Evolutionary conservation across 2,329 filamentous ascomycete genomes (phyloP).

Genomic region (Pseudogymnoascus sp.): DNA sequence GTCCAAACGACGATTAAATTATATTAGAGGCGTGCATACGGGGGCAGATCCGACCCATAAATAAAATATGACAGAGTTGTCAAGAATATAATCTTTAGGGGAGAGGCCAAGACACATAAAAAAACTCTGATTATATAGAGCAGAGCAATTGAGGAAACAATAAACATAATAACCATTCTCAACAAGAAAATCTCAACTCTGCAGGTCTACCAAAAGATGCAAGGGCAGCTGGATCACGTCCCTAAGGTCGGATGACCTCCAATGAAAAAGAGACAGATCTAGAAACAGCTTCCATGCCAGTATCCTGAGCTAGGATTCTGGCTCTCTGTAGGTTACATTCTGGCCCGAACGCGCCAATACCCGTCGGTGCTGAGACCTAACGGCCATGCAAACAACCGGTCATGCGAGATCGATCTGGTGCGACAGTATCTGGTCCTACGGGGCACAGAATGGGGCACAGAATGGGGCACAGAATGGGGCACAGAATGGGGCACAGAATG

Average conservation of each 20-base stretch:
- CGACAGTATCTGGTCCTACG: constrained; percentile 7
- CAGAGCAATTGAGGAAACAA: not conserved
- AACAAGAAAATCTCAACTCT: not conserved
- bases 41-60: not conserved
- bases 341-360: constrained; percentile 1
- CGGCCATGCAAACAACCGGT: constrained; percentile 7
- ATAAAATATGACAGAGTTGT: constrained; percentile 5
- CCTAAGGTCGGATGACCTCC: not conserved
- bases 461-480: not conserved
- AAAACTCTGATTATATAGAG: not conserved
- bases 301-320: not conserved
- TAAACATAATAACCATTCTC: not conserved
- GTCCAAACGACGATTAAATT: not conserved
- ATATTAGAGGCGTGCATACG: not conserved
- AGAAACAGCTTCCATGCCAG: constrained; percentile 7
- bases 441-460: not conserved
- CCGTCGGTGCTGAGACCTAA: constrained; percentile 1
- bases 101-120: not conserved
- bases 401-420: constrained; percentile 10
- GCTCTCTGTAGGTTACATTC: not conserved
- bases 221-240: constrained; percentile 1
- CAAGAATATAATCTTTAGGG: not conserved
- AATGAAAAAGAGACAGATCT: constrained; percentile 5
- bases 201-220: not conserved
- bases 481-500: not conserved